Percentiles rank a stretch among this genome's conserved stretches.
Evolutionary conservation across 495 filamentous ascomycete genomes (phyloP).

Genomic region (Neurospora tetrasperma): DNA sequence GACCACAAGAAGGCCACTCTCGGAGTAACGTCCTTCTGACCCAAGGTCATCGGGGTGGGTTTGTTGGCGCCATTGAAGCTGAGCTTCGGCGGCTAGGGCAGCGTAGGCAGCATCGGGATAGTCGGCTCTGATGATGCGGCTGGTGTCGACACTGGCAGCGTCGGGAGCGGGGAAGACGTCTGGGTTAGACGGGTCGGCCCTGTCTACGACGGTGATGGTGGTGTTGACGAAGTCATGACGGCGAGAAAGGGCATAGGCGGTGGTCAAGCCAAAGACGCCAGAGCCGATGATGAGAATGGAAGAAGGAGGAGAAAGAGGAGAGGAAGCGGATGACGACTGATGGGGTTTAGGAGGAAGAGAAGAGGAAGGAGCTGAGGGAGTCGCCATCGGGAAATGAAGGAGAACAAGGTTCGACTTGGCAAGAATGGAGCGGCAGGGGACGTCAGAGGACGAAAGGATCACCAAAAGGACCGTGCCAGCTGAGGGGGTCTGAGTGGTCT

Average conservation of each 20-base stretch:
- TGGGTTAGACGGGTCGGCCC: constrained; percentile 35
- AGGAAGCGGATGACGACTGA: constrained; percentile 6
- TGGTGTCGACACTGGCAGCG: constrained; percentile 62
- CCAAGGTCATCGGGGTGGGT: constrained; percentile 42
- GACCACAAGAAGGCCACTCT: constrained; percentile 65
- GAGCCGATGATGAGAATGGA: constrained; percentile 68
- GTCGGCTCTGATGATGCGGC: constrained; percentile 72
- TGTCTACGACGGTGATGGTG: constrained; percentile 59
- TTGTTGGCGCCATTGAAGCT: constrained; percentile 58
- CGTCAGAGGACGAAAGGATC: neutral
- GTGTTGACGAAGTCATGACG: constrained; percentile 44
- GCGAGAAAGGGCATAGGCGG: constrained; percentile 50
- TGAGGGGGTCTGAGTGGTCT: constrained; percentile 1
- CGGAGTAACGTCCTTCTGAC: constrained; percentile 57
- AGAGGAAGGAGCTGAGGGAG: constrained; percentile 5
- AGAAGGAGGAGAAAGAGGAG: constrained; percentile 20
- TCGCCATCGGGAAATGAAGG: neutral
- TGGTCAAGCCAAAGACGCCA: constrained; percentile 68
- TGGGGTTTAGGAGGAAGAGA: constrained; percentile 2
- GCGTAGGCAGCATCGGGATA: constrained; percentile 68
- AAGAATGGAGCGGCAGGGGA: neutral
- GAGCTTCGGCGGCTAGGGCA: constrained; percentile 55
- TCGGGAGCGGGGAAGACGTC: constrained; percentile 54
- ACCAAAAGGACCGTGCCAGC: neutral
- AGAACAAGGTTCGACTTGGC: neutral